phyloP scores from a whole-genome alignment of 805 yeast species.

The Cyberlindnera amylophila region DNA sequence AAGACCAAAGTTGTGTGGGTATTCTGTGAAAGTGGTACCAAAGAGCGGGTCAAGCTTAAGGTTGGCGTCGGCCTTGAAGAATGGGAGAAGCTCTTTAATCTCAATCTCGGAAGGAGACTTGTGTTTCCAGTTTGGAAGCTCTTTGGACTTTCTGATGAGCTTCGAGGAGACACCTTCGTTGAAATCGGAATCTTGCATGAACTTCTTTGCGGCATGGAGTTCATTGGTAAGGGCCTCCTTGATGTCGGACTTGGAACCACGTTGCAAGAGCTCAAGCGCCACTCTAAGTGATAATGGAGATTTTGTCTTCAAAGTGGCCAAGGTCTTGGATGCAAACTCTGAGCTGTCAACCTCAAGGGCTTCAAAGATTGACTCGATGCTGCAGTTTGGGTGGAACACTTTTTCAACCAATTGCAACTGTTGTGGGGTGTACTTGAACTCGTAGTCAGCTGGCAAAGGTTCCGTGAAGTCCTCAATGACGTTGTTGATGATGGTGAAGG shows the following conservation, averaged over 20 bases:
- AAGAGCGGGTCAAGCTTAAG: slow-evolving; percentile 29
- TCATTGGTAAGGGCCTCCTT: slow-evolving; percentile 69
- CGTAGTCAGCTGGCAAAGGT: slow-evolving; percentile 58
- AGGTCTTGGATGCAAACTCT: slow-evolving; percentile 60
- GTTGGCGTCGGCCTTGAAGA: slow-evolving; percentile 29
- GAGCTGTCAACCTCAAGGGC: slow-evolving; percentile 49
- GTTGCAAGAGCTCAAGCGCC: slow-evolving; percentile 62
- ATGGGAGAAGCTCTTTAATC: slow-evolving; percentile 29
- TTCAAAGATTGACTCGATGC: slow-evolving; percentile 46
- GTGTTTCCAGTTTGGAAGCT: slow-evolving; percentile 49
- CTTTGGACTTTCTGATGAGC: slow-evolving; percentile 55
- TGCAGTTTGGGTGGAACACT: slow-evolving; percentile 50
- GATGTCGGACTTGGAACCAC: slow-evolving; percentile 55
- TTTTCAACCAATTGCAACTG: slow-evolving; percentile 63
- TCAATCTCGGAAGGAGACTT: slow-evolving; percentile 36
- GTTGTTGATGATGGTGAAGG: slow-evolving; percentile 50
- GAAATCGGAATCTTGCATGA: slow-evolving; percentile 64
- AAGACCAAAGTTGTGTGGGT: slow-evolving; percentile 62
- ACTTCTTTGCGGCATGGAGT: slow-evolving; percentile 69
- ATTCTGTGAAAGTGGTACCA: slow-evolving; percentile 38
- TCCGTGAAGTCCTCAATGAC: slow-evolving; percentile 78
- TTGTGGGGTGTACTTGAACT: slow-evolving; percentile 51
- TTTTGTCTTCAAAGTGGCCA: slow-evolving; percentile 54
- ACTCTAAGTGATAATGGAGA: slow-evolving; percentile 79
- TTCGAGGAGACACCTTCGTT: slow-evolving; percentile 65